A percentile compares a stretch with the other conserved stretches of the same genome.
These are phyloP conservation scores for Populus hybrid DNA, from an alignment of 441 rosid genomes.

Conservation along the genomic window DNA sequence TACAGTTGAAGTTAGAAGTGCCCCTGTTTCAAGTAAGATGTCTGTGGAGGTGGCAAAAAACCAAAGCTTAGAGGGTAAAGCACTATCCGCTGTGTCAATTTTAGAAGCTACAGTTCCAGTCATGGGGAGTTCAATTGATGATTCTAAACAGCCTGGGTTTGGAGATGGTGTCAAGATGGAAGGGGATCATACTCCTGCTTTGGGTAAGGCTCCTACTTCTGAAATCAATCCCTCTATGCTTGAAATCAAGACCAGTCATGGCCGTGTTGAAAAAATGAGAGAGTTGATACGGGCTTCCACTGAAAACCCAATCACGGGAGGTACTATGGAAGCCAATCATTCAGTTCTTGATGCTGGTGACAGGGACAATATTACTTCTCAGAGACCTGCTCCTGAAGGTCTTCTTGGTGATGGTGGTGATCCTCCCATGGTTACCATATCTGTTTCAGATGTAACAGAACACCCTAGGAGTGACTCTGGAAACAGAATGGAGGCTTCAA, in stretches of 20 bases:
- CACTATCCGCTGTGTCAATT: slow-evolving; percentile 5
- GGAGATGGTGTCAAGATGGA: slow-evolving; percentile 16
- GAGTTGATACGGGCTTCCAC: slow-evolving; percentile 17
- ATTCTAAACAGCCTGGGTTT: slow-evolving; percentile 19
- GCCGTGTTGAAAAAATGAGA: slow-evolving; percentile 14
- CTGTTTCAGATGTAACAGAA: slow-evolving; percentile 14
- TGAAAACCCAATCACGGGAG: slow-evolving; percentile 10
- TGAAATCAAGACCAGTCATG: slow-evolving; percentile 20
- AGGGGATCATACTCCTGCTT: slow-evolving; percentile 8
- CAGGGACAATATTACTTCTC: slow-evolving; percentile 18
- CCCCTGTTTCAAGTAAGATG: slow-evolving; percentile 23
- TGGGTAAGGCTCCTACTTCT: slow-evolving; percentile 9
- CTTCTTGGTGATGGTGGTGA: slow-evolving; percentile 5
- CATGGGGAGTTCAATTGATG: slow-evolving; percentile 20
- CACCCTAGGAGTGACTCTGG: slow-evolving; percentile 17
- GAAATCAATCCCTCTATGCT: slow-evolving; percentile 15
- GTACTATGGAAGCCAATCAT: slow-evolving; percentile 27
- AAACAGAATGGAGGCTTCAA: slow-evolving; percentile 10
- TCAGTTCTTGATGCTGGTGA: slow-evolving; percentile 21
- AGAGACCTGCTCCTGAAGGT: slow-evolving; percentile 14
- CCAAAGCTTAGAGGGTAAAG: slow-evolving; percentile 26
- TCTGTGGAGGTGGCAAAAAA: slow-evolving; percentile 22
- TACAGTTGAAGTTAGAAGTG: slow-evolving; percentile 29
- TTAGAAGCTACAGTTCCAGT: slow-evolving; percentile 24
- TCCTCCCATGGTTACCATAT: neutral